A percentile compares a stretch with the other conserved stretches of the same genome.
phyloP scores from a whole-genome alignment of 1,284 basidiomycete species.

The Caloboletus inedulis region DNA sequence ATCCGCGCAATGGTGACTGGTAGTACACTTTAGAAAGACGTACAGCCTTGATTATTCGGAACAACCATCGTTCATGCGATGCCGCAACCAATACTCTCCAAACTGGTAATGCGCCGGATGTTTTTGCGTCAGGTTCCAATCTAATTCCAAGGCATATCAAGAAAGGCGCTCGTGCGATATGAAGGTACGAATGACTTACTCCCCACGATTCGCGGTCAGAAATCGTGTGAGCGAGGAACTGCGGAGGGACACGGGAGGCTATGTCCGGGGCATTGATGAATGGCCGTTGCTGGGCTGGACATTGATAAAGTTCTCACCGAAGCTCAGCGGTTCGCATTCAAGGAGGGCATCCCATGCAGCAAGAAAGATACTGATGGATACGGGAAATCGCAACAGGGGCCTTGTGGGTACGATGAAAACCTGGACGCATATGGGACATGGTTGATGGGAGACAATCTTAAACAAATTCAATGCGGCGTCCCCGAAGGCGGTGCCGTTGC shows the following conservation, averaged over 20 bases:
- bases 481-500: slow-evolving; percentile 17
- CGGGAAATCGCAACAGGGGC: background rate
- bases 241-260: slow-evolving; percentile 8
- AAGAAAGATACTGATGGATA: slow-evolving; percentile 1
- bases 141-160: background rate
- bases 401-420: background rate
- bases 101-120: background rate
- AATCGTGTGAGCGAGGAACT: slow-evolving; percentile 3
- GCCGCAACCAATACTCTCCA: background rate
- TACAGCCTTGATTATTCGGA: slow-evolving; percentile 11
- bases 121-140: background rate
- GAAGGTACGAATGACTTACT: background rate
- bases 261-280: slow-evolving; percentile 1
- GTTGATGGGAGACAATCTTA: slow-evolving; percentile 10
- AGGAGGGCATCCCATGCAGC: background rate
- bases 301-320: slow-evolving; percentile 13
- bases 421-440: background rate
- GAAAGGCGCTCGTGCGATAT: background rate
- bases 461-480: background rate
- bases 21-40: background rate
- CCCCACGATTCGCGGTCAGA: slow-evolving; percentile 3
- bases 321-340: background rate
- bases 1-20: background rate
- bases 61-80: slow-evolving; percentile 9
- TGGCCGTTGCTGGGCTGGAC: slow-evolving; percentile 20